These are phyloP conservation scores for Penicillium thymicola DNA, from an alignment of 2,329 filamentous ascomycete species.

Conservation along the genomic window DNA sequence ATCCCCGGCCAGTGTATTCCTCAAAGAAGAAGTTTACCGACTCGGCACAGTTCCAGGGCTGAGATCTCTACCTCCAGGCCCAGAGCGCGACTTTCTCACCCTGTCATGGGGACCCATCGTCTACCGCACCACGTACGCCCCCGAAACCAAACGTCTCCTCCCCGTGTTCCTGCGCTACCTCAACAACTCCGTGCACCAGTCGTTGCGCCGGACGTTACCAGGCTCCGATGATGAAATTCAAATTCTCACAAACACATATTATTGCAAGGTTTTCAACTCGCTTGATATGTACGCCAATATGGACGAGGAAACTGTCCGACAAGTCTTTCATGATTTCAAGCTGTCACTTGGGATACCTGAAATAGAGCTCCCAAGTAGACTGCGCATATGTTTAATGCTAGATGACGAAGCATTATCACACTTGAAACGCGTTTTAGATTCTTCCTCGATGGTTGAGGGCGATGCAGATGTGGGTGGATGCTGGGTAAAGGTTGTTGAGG, in stretches of 20 bases:
- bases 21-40: constrained; percentile 28
- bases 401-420: constrained; percentile 25
- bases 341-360: constrained; percentile 24
- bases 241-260: constrained; percentile 22
- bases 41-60: constrained; percentile 26
- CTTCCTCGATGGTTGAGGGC: constrained; percentile 8
- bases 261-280: constrained; percentile 27
- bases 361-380: constrained; percentile 26
- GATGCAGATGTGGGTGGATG: constrained; percentile 14
- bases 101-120: constrained; percentile 31
- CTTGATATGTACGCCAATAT: constrained; percentile 13
- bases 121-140: constrained; percentile 28
- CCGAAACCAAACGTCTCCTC: constrained; percentile 47
- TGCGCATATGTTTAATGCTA: constrained; percentile 28
- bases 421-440: constrained; percentile 16
- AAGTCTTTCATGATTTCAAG: constrained; percentile 31
- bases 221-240: constrained; percentile 22
- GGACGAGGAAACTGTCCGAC: constrained; percentile 19
- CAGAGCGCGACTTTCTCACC: constrained; percentile 28
- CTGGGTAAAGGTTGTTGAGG: constrained; percentile 30
- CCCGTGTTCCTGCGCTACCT: constrained; percentile 50
- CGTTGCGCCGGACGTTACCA: constrained; percentile 17
- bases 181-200: constrained; percentile 55
- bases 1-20: constrained; percentile 24
- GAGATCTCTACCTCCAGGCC: constrained; percentile 24